Evolutionary conservation across 371 early-diverging fungal species (phyloP).

Genomic region (Apophysomyces ossiformis): DNA sequence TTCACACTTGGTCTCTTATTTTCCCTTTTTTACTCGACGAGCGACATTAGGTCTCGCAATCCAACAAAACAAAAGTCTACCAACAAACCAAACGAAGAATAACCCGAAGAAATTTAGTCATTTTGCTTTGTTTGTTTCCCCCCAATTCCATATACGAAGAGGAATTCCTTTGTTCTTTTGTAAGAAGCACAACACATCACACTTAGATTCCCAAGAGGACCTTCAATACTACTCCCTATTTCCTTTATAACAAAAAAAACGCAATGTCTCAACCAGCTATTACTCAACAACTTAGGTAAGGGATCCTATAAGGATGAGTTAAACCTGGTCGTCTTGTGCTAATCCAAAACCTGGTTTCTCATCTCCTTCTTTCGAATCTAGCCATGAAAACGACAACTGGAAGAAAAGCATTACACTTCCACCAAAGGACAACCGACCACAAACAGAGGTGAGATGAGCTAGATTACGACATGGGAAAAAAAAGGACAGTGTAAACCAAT

Average conservation of each 20-base stretch:
- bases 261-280: slow-evolving; percentile 4
- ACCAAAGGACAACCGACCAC: slow-evolving; percentile 81
- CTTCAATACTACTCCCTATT: too few relatives aligned
- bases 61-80: neutral
- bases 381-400: slow-evolving; percentile 73
- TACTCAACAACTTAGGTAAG: slow-evolving; percentile 4
- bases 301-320: neutral
- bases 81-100: neutral
- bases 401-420: slow-evolving; percentile 77
- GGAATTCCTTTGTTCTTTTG: neutral
- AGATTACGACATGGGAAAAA: neutral
- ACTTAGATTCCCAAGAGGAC: neutral
- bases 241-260: too few relatives aligned
- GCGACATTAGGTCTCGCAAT: too few relatives aligned
- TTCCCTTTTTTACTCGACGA: too few relatives aligned
- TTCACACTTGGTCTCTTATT: too few relatives aligned
- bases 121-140: neutral
- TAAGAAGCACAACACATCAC: neutral
- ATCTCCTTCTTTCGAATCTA: slow-evolving; percentile 14
- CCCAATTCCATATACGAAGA: neutral
- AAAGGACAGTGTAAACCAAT: neutral
- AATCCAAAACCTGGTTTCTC: neutral
- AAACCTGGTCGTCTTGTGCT: neutral
- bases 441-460: slow-evolving; percentile 73
- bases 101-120: neutral